Base-by-base conservation (phyloP, 768 basidiomycete species). In the Pleurotus tuoliensis region DNA sequence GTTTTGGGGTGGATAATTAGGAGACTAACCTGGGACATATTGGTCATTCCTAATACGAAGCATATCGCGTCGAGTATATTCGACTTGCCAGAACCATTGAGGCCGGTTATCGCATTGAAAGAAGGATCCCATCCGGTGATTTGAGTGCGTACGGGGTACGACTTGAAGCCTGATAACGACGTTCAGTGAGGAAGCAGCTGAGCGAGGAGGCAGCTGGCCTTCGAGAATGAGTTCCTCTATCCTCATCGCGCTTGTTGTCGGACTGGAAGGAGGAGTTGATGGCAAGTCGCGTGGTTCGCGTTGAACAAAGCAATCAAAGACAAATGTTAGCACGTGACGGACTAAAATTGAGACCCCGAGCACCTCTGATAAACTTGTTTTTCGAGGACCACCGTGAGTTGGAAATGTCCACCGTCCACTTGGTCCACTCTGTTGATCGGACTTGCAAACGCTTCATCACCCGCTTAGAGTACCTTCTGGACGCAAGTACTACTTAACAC, bases 21-120 rank as follows among this genome's bases (percentile, higher is more conserved):
- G 13, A 3, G n/a, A 67, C 83, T 55, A 60, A 92, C 95, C 59
- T 88, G 86, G n/a, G 89, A 77, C 89, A 98, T 92, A 70, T 98
- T 98, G 2, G 95, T 98, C 62, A 98, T 92, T 13, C 97, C 97
- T 16, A 99, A 80, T 13, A 98, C 97, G 69, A 99, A 99, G 73
- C 95, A 97, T 72, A 98, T 98, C 58, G 97, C 95, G 76, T 99
- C 97, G 60, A 99, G 84, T 64, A 99, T 98, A 75, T 99, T 99
- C 58, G 94, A 97, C 77, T 99, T 98, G 63, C 96, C 96, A 0
- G 94, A 96, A 2, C 93, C 94, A 76, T 94, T 94, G 62, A 92
- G 82, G 46, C 95, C 95, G 4, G 94, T 97, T 72, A 99, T 98
- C 4, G 97, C 97, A 69, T 98, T 98, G 82, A 99, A 99, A 3